Evolutionary conservation across 139 green algal species (phyloP).

Genomic region (Chlamydomonas schloesseri): DNA sequence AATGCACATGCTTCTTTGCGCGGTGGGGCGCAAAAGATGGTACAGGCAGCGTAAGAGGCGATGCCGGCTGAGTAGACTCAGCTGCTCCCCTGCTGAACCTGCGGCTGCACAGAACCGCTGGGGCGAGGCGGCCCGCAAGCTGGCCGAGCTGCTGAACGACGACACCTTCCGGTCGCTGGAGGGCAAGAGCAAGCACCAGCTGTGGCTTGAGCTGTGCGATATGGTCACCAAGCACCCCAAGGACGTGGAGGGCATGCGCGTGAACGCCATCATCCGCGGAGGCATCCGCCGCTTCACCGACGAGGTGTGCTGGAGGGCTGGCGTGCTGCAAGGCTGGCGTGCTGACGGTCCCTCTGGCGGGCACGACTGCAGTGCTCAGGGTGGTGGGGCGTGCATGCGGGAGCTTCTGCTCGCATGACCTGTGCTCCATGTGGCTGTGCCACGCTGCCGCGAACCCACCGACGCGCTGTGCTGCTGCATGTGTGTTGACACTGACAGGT

Average conservation of each 20-base stretch:
- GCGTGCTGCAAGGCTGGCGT: not conserved
- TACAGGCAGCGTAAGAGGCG: no score
- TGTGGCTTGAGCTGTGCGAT: conserved; percentile 99
- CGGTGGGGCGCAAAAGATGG: no score
- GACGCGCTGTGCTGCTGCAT: no score
- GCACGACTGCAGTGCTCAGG: no score
- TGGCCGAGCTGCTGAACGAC: conserved; percentile 89
- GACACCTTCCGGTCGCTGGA: conserved; percentile 90
- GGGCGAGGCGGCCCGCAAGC: conserved; percentile 85
- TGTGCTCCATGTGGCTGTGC: no score
- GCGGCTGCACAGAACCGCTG: conserved; percentile 66
- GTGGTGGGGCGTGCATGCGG: no score
- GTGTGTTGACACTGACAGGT: conserved; percentile 66
- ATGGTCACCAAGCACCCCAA: conserved; percentile 92
- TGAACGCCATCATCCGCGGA: conserved; percentile 87
- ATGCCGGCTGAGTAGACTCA: no score
- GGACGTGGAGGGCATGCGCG: conserved; percentile 73
- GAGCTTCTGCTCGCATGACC: no score
- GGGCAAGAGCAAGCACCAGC: conserved; percentile 95
- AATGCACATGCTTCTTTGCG: no score
- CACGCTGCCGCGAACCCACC: no score
- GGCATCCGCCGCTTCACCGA: conserved; percentile 91
- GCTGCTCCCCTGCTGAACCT: no score
- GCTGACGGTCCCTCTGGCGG: no score
- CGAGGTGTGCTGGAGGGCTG: conserved; percentile 88